These are phyloP conservation scores for Saccharomyces hybrid DNA, from an alignment of 1,139 yeast species.

Conservation along the genomic window DNA sequence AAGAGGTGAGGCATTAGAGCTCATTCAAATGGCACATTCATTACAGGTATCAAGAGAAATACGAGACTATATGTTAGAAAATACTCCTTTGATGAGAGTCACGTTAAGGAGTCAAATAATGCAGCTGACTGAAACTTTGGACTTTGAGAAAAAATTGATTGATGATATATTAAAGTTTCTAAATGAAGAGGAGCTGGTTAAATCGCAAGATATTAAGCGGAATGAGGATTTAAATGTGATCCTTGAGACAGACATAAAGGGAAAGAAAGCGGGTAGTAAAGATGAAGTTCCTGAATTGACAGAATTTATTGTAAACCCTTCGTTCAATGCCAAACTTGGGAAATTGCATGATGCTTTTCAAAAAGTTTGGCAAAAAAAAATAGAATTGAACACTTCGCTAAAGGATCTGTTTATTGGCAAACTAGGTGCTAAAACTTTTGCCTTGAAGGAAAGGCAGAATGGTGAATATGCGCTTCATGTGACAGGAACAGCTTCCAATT, in stretches of 20 bases:
- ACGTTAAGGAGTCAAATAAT: conserved; percentile 6
- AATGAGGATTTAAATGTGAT: background rate
- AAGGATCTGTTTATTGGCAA: conserved; percentile 12
- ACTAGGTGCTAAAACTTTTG: conserved; percentile 20
- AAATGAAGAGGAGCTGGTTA: conserved; percentile 20
- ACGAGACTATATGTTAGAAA: conserved; percentile 6
- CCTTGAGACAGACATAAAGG: background rate
- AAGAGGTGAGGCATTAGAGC: conserved; percentile 40
- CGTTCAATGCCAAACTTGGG: conserved; percentile 15
- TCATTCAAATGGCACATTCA: conserved; percentile 39
- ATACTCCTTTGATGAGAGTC: conserved; percentile 3
- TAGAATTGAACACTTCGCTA: conserved; percentile 19
- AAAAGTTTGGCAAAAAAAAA: conserved; percentile 16
- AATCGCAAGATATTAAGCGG: conserved; percentile 5
- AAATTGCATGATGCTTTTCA: conserved; percentile 20
- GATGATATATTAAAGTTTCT: conserved; percentile 17
- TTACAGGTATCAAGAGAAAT: conserved; percentile 26
- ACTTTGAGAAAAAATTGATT: conserved; percentile 18
- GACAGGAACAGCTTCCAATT: conserved; percentile 15
- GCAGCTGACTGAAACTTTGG: conserved; percentile 8
- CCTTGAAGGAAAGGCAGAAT: conserved; percentile 21
- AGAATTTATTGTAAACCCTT: conserved; percentile 18
- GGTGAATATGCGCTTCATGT: conserved; percentile 26
- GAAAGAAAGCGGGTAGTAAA: conserved; percentile 5
- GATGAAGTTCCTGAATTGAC: conserved; percentile 7